Conservation (phyloP, 2,329 filamentous ascomycete genomes). For the Claviceps lovelessii region DNA sequence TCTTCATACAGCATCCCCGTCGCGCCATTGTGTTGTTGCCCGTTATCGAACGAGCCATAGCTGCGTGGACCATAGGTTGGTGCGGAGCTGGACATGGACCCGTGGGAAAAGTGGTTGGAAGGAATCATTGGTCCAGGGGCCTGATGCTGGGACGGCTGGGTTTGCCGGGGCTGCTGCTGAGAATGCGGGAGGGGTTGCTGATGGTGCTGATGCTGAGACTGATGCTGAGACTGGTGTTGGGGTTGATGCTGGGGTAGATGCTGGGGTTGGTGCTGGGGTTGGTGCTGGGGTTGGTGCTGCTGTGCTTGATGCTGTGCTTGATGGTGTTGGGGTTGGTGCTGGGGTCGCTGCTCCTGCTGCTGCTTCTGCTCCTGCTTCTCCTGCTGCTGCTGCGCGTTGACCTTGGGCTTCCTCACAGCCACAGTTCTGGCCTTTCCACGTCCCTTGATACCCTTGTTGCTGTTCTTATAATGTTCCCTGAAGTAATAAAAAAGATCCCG, state of each 20-base stretch:
- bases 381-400: conserved; percentile 4
- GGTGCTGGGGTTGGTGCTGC: not conserved
- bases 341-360: not conserved
- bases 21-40: conserved; percentile 18
- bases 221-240: not conserved
- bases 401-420: conserved; percentile 18
- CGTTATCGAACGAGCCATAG: conserved; percentile 34
- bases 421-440: conserved; percentile 73
- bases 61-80: conserved; percentile 15
- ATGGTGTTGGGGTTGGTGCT: not conserved
- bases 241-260: not conserved
- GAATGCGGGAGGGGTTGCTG: not conserved
- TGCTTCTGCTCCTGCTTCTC: not conserved
- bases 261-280: not conserved
- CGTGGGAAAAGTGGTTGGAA: conserved; percentile 10
- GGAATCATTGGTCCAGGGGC: conserved; percentile 14
- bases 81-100: conserved; percentile 15
- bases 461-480: conserved; percentile 81
- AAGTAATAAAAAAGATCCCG: conserved; percentile 76
- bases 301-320: not conserved
- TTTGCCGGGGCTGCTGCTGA: not conserved
- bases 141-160: not conserved
- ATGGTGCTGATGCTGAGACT: not conserved
- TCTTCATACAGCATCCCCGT: conserved; percentile 31
- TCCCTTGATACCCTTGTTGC: conserved; percentile 96